phyloP scores from a whole-genome alignment of 2,329 filamentous ascomycete species.

The Penicillium sp. region DNA sequence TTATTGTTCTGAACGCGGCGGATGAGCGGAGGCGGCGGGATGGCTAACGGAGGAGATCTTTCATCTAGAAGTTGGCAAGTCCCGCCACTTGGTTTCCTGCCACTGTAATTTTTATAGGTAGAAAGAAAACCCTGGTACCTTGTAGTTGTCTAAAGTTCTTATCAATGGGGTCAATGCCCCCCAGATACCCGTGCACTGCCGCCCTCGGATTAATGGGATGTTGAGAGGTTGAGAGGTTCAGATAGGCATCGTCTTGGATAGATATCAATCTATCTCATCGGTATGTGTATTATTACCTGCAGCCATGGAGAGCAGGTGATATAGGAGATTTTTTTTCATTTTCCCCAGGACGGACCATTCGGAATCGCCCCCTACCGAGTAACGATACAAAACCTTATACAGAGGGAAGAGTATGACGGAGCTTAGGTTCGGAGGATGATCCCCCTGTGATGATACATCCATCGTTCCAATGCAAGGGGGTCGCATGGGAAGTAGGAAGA shows the following conservation, averaged over 20 bases:
- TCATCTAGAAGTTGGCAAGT: background rate
- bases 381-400: conserved; percentile 12
- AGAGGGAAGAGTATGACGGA: conserved; percentile 19
- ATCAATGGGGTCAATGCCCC: conserved; percentile 8
- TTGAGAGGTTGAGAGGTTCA: background rate
- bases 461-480: conserved; percentile 20
- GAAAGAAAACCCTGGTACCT: background rate
- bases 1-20: conserved; percentile 1
- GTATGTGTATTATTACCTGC: background rate
- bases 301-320: background rate
- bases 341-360: conserved; percentile 19
- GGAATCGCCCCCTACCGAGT: conserved; percentile 23
- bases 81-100: background rate
- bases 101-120: background rate
- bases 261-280: too few relatives aligned
- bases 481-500: conserved; percentile 5
- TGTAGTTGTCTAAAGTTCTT: background rate
- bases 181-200: background rate
- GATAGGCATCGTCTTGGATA: background rate
- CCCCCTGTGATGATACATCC: conserved; percentile 21
- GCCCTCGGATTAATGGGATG: background rate
- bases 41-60: background rate
- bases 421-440: conserved; percentile 4
- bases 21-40: background rate
- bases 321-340: conserved; percentile 11